Percentiles rank a stretch among this genome's conserved stretches.
phyloP scores from a whole-genome alignment of 305 asterid species.

The Fraxinus albicans region DNA sequence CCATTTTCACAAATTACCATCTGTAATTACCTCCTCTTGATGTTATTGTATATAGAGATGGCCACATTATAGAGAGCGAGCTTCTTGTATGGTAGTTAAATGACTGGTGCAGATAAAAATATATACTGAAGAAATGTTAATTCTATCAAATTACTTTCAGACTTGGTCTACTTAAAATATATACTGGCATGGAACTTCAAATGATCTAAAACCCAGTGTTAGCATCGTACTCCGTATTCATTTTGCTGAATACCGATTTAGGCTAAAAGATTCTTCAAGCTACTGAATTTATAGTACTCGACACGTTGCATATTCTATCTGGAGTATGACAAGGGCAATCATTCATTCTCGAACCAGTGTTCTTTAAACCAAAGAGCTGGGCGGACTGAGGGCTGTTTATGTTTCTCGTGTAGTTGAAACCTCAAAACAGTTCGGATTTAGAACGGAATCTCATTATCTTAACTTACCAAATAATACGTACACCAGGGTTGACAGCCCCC shows the following conservation, averaged over 20 bases:
- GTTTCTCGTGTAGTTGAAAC: too few relatives aligned
- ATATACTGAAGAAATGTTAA: background rate
- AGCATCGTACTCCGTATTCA: background rate
- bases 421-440: too few relatives aligned
- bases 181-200: background rate
- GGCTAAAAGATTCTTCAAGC: background rate
- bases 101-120: background rate
- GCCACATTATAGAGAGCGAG: constrained; percentile 12
- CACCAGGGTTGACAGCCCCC: too few relatives aligned
- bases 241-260: background rate
- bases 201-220: background rate
- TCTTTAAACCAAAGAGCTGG: background rate
- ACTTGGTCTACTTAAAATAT: too few relatives aligned
- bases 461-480: too few relatives aligned
- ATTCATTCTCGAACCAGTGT: background rate
- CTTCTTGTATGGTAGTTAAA: constrained; percentile 20
- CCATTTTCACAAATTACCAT: background rate
- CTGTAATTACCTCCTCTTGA: constrained; percentile 22
- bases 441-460: too few relatives aligned
- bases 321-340: background rate
- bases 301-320: too few relatives aligned
- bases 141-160: background rate
- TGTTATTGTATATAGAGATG: constrained; percentile 27
- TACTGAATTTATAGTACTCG: background rate
- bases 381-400: background rate